These are phyloP conservation scores for Triglochin maritima DNA, from an alignment of 106 monocot genomes.

Conservation along the genomic window DNA sequence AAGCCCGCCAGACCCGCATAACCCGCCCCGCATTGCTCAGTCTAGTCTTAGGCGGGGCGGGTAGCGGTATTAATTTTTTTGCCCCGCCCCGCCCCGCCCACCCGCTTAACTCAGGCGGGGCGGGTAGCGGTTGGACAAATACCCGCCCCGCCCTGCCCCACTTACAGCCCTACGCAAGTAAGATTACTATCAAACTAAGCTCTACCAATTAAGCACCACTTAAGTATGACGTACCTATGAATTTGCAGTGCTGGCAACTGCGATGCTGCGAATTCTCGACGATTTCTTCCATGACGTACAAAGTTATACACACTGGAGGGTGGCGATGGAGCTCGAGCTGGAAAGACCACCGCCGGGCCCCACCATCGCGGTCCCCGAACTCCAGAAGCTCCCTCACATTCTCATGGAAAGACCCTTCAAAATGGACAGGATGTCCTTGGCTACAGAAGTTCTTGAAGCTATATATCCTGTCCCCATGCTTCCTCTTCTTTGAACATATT, in stretches of 20 bases:
- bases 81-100: too few species aligned
- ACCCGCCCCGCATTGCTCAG: too few species aligned
- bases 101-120: too few species aligned
- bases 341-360: slow-evolving; percentile 50
- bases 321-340: slow-evolving; percentile 48
- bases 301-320: slow-evolving; percentile 22
- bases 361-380: slow-evolving; percentile 38
- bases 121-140: too few species aligned
- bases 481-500: slow-evolving; percentile 38
- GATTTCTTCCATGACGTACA: slow-evolving; percentile 54
- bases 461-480: slow-evolving; percentile 43
- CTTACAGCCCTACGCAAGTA: too few species aligned
- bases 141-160: too few species aligned
- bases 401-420: slow-evolving; percentile 44
- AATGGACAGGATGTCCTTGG: slow-evolving; percentile 31
- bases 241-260: slow-evolving; percentile 42
- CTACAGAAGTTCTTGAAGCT: slow-evolving; percentile 58
- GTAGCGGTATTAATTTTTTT: too few species aligned
- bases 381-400: slow-evolving; percentile 48
- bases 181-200: neutral
- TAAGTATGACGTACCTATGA: slow-evolving; percentile 27
- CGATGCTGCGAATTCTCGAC: slow-evolving; percentile 29
- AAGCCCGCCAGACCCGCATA: too few species aligned
- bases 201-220: neutral
- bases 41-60: too few species aligned